Conservation (phyloP, 1,139 yeast genomes). For the Debaryomyces robertsiae region DNA sequence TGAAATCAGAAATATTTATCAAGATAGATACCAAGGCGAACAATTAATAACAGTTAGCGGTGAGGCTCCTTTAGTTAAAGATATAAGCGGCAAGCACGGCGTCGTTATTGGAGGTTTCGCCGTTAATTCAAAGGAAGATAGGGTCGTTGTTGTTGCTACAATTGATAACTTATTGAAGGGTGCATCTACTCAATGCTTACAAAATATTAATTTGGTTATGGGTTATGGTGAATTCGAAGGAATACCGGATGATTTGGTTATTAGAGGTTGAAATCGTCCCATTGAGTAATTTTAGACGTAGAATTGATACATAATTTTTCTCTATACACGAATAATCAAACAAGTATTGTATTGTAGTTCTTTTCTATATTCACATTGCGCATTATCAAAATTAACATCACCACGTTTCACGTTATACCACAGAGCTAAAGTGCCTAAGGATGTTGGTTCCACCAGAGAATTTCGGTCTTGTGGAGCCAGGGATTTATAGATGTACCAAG, state of each 20-base stretch:
- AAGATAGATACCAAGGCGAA: slow-evolving; percentile 87
- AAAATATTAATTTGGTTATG: slow-evolving; percentile 86
- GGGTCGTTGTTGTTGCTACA: slow-evolving; percentile 93
- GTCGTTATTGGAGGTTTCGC: slow-evolving; percentile 95
- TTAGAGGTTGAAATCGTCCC: slow-evolving; percentile 41
- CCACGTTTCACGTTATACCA: neutral
- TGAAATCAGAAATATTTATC: slow-evolving; percentile 82
- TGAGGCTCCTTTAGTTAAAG: slow-evolving; percentile 90
- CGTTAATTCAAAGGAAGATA: slow-evolving; percentile 80
- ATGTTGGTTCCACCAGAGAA: slow-evolving; percentile 83
- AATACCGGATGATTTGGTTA: slow-evolving; percentile 66
- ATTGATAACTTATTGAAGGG: slow-evolving; percentile 96
- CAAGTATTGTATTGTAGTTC: too few species aligned
- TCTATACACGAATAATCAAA: too few species aligned
- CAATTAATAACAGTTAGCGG: slow-evolving; percentile 81
- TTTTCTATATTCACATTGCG: too few species aligned
- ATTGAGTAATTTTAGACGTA: neutral
- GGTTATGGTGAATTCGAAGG: slow-evolving; percentile 95
- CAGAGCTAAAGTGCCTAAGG: neutral
- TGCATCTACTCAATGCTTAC: slow-evolving; percentile 97
- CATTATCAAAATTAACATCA: slow-evolving; percentile 2
- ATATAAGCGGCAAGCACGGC: slow-evolving; percentile 91
- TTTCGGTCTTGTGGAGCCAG: slow-evolving; percentile 76
- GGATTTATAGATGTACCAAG: slow-evolving; percentile 61
- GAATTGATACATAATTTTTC: too few species aligned